phyloP scores from a whole-genome alignment of 2,329 filamentous ascomycete species.

The Alternaria postmessia region DNA sequence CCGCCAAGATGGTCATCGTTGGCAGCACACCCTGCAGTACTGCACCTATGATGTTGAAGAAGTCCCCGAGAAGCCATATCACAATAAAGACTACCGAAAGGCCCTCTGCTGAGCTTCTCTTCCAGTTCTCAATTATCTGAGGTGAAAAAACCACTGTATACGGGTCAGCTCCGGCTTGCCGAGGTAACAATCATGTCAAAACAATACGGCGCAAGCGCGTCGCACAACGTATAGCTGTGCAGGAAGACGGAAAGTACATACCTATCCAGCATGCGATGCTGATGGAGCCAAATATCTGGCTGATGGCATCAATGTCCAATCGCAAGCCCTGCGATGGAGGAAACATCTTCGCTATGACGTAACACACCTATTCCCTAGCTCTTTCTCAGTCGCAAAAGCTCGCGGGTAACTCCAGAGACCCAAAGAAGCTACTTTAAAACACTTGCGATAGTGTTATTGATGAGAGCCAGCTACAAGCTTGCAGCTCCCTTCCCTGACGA shows the following conservation, averaged over 20 bases:
- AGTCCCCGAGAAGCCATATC: constrained; percentile 91
- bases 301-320: constrained; percentile 88
- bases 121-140: constrained; percentile 96
- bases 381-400: constrained; percentile 8
- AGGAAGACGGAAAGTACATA: constrained; percentile 16
- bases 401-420: background rate
- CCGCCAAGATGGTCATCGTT: constrained; percentile 93
- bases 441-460: background rate
- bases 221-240: background rate
- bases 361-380: constrained; percentile 16
- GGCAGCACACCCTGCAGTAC: constrained; percentile 90
- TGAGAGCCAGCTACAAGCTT: background rate
- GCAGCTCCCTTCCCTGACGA: background rate
- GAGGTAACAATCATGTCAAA: background rate
- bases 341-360: constrained; percentile 57
- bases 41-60: constrained; percentile 96
- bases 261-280: constrained; percentile 95
- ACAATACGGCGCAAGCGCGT: background rate
- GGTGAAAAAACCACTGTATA: constrained; percentile 84
- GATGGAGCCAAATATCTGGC: constrained; percentile 92
- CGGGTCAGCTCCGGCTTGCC: constrained; percentile 18
- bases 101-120: constrained; percentile 82
- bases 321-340: constrained; percentile 65
- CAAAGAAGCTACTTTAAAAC: background rate
- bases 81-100: constrained; percentile 91